phyloP scores from a whole-genome alignment of 768 basidiomycete genomes.

The Tylopilus rubrobrunneus region DNA sequence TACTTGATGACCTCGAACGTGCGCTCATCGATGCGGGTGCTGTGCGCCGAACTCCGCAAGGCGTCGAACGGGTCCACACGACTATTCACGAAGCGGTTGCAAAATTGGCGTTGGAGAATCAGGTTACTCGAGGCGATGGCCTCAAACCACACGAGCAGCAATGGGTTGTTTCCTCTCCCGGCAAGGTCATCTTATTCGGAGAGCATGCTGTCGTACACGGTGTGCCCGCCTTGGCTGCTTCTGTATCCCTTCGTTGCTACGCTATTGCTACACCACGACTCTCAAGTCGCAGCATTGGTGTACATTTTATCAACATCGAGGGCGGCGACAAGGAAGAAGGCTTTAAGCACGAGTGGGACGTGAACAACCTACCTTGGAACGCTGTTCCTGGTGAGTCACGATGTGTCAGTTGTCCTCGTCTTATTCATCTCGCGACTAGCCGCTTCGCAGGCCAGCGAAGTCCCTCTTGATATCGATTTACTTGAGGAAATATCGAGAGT shows the following conservation, averaged over 20 bases:
- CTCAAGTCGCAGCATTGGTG: slow-evolving; percentile 41
- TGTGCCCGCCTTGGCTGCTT: slow-evolving; percentile 93
- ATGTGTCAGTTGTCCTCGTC: not conserved
- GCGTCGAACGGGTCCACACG: slow-evolving; percentile 40
- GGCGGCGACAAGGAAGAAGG: slow-evolving; percentile 23
- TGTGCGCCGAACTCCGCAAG: slow-evolving; percentile 51
- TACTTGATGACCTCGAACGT: slow-evolving; percentile 92
- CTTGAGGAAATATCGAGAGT: slow-evolving; percentile 62
- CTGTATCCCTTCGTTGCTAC: slow-evolving; percentile 94
- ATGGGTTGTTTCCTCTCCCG: slow-evolving; percentile 92
- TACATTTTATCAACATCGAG: slow-evolving; percentile 77
- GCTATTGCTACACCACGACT: slow-evolving; percentile 72
- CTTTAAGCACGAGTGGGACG: slow-evolving; percentile 79
- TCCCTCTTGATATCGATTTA: slow-evolving; percentile 65
- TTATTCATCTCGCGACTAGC: slow-evolving; percentile 6
- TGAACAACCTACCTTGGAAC: slow-evolving; percentile 77
- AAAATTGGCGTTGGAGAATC: slow-evolving; percentile 47
- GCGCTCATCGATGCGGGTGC: slow-evolving; percentile 92
- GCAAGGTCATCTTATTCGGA: slow-evolving; percentile 96
- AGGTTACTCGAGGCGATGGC: slow-evolving; percentile 5
- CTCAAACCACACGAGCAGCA: slow-evolving; percentile 39
- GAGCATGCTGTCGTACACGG: slow-evolving; percentile 99
- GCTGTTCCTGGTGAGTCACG: slow-evolving; percentile 42
- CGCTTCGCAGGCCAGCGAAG: slow-evolving; percentile 15
- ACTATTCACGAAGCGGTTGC: slow-evolving; percentile 64